Evolutionary conservation across 129 eudicot genomes (phyloP), one percentile per base, ranked within the genome.

Genomic region (Silybum marianum): DNA sequence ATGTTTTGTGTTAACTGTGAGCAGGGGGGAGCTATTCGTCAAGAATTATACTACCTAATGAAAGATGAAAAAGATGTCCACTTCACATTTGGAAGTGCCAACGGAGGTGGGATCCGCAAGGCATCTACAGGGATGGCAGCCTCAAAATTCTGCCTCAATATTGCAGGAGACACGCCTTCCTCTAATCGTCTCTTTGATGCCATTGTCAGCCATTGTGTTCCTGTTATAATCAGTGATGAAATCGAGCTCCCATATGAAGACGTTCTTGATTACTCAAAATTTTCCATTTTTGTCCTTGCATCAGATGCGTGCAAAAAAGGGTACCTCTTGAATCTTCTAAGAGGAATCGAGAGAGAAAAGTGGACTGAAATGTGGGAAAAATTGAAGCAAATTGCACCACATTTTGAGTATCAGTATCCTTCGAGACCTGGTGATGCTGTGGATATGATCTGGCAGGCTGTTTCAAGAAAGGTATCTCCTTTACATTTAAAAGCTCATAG

Each of bases 91-190:
- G 98, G 98, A 80, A 89, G 90, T 51, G 87, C 87, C 10, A 86
- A 71, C 76, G 77, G 87, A 39, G 90, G 91, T 71, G 99, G 99
- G 73, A 74, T 87, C 82, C 90, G 46, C 24, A 84, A 85, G 69
- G 98, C 98, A 25, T 85, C 95, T 26, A 87, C 79, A 54, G 99
- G 99, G 65, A 95, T 93, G 99, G 89, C 91, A 46, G 74, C 93
- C 8, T 93, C 99, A 9, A 95, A 92, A 78, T 95, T 95, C 86
- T 95, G 99, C 90, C 88, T 92, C 32, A 92, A 95, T 78, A 92
- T 95, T 74, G 99, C 99, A 0, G 98, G 99, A 69, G 99, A 95
- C 86, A 93, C 99, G 1, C 99, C 99, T 78, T 95, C 99, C 3
- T 95, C 99, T 13, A 95, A 95, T 78, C 96, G 98, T 22, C 92